These are phyloP conservation scores for Pseudomassariella vexata DNA, from an alignment of 2,329 filamentous ascomycete species.

Conservation along the genomic window DNA sequence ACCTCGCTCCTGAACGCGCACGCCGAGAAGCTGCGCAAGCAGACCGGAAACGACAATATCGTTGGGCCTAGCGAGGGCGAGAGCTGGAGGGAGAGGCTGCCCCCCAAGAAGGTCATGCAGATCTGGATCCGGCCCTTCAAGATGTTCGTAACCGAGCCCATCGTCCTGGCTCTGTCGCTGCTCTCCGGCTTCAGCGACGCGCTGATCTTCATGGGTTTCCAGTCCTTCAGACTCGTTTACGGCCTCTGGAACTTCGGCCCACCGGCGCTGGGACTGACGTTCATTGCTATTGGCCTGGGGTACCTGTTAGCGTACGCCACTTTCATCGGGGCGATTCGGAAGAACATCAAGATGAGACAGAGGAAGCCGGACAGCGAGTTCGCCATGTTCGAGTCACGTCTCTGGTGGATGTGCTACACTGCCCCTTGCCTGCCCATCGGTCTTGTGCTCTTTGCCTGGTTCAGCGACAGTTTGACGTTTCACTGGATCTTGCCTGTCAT, in stretches of 20 bases:
- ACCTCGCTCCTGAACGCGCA: constrained; percentile 52
- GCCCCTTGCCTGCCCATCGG: constrained; percentile 55
- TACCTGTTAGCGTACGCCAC: constrained; percentile 55
- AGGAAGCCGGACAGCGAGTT: constrained; percentile 38
- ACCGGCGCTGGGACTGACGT: constrained; percentile 20
- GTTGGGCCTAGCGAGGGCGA: constrained; percentile 43
- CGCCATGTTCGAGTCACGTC: constrained; percentile 56
- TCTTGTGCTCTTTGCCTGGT: constrained; percentile 58
- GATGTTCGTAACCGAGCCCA: constrained; percentile 58
- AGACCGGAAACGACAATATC: constrained; percentile 34
- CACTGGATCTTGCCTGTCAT: constrained; percentile 60
- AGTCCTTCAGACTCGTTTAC: constrained; percentile 56
- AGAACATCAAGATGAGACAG: constrained; percentile 32
- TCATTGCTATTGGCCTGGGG: constrained; percentile 43
- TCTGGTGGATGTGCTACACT: constrained; percentile 56
- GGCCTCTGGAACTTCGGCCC: constrained; percentile 51
- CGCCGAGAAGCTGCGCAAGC: constrained; percentile 47
- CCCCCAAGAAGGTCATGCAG: constrained; percentile 33
- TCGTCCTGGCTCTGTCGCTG: constrained; percentile 53
- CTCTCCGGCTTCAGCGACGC: constrained; percentile 58
- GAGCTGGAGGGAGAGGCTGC: constrained; percentile 26
- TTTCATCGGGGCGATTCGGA: constrained; percentile 45
- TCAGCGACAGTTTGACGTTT: constrained; percentile 42
- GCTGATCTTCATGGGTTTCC: constrained; percentile 62
- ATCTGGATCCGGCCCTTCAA: constrained; percentile 58